Evolutionary conservation across 1,284 basidiomycete species (phyloP).

Genomic region (Cerioporus squamosus): DNA sequence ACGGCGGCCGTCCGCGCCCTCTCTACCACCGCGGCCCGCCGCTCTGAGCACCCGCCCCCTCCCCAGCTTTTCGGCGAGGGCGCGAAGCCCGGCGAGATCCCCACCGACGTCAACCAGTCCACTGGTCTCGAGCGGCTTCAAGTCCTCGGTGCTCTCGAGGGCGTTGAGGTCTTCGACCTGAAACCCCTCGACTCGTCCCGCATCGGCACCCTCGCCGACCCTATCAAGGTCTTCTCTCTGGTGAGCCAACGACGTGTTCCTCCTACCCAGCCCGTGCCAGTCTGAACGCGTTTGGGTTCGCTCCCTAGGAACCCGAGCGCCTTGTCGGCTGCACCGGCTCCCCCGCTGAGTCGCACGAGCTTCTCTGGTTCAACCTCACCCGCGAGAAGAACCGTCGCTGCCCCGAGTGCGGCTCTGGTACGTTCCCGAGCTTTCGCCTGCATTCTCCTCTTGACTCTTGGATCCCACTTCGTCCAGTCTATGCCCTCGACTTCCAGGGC

Average conservation of each 20-base stretch:
- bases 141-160: conserved; percentile 87
- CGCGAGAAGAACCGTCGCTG: conserved; percentile 78
- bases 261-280: background rate
- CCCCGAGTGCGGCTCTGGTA: conserved; percentile 90
- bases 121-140: conserved; percentile 98
- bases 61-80: conserved; percentile 78
- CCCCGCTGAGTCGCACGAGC: conserved; percentile 91
- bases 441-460: conserved; percentile 8
- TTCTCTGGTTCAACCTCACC: conserved; percentile 80
- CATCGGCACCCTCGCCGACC: conserved; percentile 87
- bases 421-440: conserved; percentile 29
- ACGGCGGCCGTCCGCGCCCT: conserved; percentile 51
- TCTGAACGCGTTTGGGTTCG: conserved; percentile 12
- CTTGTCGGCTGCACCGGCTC: conserved; percentile 91
- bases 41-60: conserved; percentile 59
- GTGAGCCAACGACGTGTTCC: conserved; percentile 55
- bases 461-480: conserved; percentile 42
- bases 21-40: conserved; percentile 54
- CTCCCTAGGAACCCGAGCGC: conserved; percentile 72
- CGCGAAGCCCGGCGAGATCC: conserved; percentile 77
- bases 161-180: conserved; percentile 91
- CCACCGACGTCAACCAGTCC: conserved; percentile 88
- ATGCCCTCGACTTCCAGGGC: conserved; percentile 64
- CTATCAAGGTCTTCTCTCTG: conserved; percentile 86
- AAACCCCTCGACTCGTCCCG: conserved; percentile 86